phyloP scores from a whole-genome alignment of 2,329 filamentous ascomycete genomes.

The Fusarium pseudoanthophilum region DNA sequence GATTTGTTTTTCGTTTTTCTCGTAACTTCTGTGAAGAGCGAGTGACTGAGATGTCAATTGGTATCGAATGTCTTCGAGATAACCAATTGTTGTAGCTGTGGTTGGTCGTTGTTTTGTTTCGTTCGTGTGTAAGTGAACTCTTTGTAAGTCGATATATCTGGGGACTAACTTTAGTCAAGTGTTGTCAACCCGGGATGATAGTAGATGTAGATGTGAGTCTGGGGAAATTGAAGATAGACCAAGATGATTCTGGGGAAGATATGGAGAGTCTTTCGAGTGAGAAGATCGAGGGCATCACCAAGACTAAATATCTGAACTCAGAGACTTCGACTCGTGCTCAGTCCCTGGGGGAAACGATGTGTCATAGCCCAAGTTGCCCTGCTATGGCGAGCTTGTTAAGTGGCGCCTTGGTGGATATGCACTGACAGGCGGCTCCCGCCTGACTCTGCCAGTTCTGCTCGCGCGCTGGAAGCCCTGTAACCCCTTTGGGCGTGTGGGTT shows the following conservation, averaged over 20 bases:
- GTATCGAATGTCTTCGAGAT: slow-evolving; percentile 3
- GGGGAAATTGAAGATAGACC: slow-evolving; percentile 29
- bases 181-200: slow-evolving; percentile 5
- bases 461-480: slow-evolving; percentile 32
- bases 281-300: slow-evolving; percentile 38
- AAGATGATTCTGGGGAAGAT: slow-evolving; percentile 36
- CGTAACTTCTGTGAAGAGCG: slow-evolving; percentile 6
- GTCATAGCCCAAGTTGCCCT: slow-evolving; percentile 44
- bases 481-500: slow-evolving; percentile 37
- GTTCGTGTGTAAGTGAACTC: slow-evolving; percentile 28
- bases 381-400: slow-evolving; percentile 45
- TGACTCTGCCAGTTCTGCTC: slow-evolving; percentile 38
- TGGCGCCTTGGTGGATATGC: slow-evolving; percentile 40
- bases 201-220: slow-evolving; percentile 23
- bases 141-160: slow-evolving; percentile 21
- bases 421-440: slow-evolving; percentile 40
- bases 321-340: slow-evolving; percentile 28
- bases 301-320: slow-evolving; percentile 43
- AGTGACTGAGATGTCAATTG: slow-evolving; percentile 27
- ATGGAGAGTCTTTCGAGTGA: slow-evolving; percentile 36
- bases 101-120: slow-evolving; percentile 12
- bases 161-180: slow-evolving; percentile 21
- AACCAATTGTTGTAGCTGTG: neutral
- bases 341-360: slow-evolving; percentile 42
- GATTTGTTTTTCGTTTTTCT: slow-evolving; percentile 24